Percentiles rank a stretch among this genome's conserved stretches.
These are phyloP conservation scores for Chaetomium strumarium DNA, from an alignment of 2,329 filamentous ascomycete genomes.

Conservation along the genomic window DNA sequence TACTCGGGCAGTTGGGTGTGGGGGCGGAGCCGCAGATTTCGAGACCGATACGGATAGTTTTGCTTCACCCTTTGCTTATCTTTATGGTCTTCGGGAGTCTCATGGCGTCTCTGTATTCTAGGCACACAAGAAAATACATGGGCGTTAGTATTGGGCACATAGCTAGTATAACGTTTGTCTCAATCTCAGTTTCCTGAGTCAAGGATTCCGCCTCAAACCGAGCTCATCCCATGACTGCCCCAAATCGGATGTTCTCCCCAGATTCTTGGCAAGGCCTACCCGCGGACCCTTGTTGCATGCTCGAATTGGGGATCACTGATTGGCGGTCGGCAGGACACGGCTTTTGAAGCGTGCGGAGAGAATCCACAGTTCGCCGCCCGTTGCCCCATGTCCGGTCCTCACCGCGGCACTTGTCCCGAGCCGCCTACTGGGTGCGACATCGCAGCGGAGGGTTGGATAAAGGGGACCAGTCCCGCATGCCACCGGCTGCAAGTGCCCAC, in stretches of 20 bases:
- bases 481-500: not conserved
- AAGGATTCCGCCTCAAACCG: conserved; percentile 5
- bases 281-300: conserved; percentile 5
- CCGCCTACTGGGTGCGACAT: conserved; percentile 9
- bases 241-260: conserved; percentile 1
- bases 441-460: conserved; percentile 16
- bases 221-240: conserved; percentile 3
- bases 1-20: no score
- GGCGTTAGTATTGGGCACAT: conserved; percentile 15
- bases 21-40: not conserved
- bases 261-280: conserved; percentile 8
- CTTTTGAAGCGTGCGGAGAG: conserved; percentile 19
- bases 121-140: conserved; percentile 19
- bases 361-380: conserved; percentile 6
- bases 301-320: conserved; percentile 14
- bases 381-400: conserved; percentile 8
- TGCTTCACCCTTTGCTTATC: conserved; percentile 18
- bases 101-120: conserved; percentile 25
- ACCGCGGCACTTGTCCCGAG: conserved; percentile 7
- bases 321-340: conserved; percentile 24
- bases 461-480: conserved; percentile 2
- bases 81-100: conserved; percentile 18
- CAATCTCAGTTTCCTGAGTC: not conserved
- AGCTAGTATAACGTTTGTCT: no score
- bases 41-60: conserved; percentile 3